Base-by-base conservation (phyloP, 495 filamentous ascomycete genomes). In the Lepraria neglecta region DNA sequence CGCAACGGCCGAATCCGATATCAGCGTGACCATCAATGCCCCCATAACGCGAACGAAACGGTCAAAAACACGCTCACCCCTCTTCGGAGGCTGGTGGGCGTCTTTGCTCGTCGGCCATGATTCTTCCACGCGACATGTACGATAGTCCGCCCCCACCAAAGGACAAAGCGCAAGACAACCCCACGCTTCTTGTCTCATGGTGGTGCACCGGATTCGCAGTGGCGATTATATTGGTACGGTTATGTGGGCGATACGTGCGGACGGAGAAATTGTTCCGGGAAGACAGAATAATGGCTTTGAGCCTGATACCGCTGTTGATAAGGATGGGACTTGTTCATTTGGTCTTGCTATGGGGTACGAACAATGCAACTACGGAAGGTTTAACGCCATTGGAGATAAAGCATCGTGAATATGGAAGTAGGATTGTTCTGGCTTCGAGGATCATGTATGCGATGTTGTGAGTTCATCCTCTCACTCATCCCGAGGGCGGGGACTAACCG, bases 321-420 rank as follows among this genome's bases (percentile, higher is more conserved):
- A 85, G 94, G 64, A 95, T 97, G 88, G 89, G 79, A 27, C 80
- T 92, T 60, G 83, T 96, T 14, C 92, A 98, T 78, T 77, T 90
- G 60, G 82, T 98, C 19, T 74, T 98, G 67, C 68, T 87, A 11
- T 89, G 81, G 67, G 94, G 91, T 10, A 98, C 94, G 53, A 98
- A 97, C 72, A 97, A 98, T 67, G 72, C 73, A 21, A 74, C 73
- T 35, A 75, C 73, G 1, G 71, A 60, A 2, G 72, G 71, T 3
- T 68, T 84, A 56, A 74, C 76, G 0, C 63, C 67, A 7, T 56
- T 68, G 6, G 74, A 79, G 10, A 77, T 83, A 53, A 63, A 63
- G 6, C 70, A 75, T 28, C 63, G 78, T 30, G 73, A 77, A 42
- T 70, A 80, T 30, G 82, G 82, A 6, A 83, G 80, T 61, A 75